These are phyloP conservation scores for Diplocarpon rosae DNA, from an alignment of 2,329 filamentous ascomycete species.

Conservation along the genomic window DNA sequence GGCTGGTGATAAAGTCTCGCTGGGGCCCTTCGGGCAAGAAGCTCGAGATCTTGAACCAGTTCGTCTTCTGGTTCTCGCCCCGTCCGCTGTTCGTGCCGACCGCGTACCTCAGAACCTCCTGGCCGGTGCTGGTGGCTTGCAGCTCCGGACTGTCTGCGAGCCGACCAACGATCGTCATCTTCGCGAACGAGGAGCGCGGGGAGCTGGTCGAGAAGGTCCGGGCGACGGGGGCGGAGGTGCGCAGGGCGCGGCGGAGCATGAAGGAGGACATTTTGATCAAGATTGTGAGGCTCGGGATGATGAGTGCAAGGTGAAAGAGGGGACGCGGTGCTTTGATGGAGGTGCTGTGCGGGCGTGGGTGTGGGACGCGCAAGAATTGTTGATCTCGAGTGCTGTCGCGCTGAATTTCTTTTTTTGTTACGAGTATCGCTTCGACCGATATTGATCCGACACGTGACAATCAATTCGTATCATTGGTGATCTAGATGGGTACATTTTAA, in stretches of 20 bases:
- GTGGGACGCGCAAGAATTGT: too few species aligned
- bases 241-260: conserved; percentile 30
- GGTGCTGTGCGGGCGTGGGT: background rate
- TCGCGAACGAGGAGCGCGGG: conserved; percentile 58
- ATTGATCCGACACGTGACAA: too few species aligned
- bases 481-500: too few species aligned
- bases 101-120: conserved; percentile 65
- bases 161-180: conserved; percentile 78
- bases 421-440: too few species aligned
- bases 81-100: conserved; percentile 59
- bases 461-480: too few species aligned
- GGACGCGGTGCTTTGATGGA: background rate
- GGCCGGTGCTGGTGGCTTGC: conserved; percentile 55
- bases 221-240: conserved; percentile 28
- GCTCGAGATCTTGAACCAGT: conserved; percentile 73
- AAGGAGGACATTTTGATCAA: conserved; percentile 20
- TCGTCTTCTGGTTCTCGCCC: conserved; percentile 61
- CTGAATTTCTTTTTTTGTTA: too few species aligned
- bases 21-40: conserved; percentile 58
- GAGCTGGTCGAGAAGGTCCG: conserved; percentile 33
- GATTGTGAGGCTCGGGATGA: background rate
- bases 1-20: conserved; percentile 58
- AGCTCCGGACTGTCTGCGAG: conserved; percentile 72
- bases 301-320: background rate
- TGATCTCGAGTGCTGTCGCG: too few species aligned